Base-by-base conservation (phyloP, 352 stramenopile species). In the Phytophthora pseudosyringae region DNA sequence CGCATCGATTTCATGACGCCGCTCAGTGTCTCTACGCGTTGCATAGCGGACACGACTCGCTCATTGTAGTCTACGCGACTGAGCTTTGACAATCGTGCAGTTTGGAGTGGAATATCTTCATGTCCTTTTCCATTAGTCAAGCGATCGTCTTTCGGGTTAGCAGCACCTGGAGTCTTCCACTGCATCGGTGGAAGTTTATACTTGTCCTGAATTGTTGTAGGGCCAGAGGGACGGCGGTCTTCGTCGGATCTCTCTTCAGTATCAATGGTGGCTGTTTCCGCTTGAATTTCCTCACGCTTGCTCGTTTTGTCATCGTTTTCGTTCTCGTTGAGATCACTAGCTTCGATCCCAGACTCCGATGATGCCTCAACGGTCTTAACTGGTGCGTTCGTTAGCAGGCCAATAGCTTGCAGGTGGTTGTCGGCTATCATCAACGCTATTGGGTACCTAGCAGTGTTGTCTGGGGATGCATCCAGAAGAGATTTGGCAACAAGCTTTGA, bases 1-100 rank as follows among this genome's bases (percentile, higher is more conserved):
- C 76, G 78, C 35, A 91, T 78, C 28, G 44, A 67, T 41, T 83
- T 78, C 28, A 91, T 49, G 12, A 73, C 75, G 4, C 54, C 53
- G 39, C 66, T 64, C 32, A 91, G 38, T 0, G 39, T 64, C 26
- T 84, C 75, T 0, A 91, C 70, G 6, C 80, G 76, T 18, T 70
- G 51, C 13, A 68, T 68, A 25, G 75, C 59, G 5, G 47, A 44
- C 3, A 50, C 51, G 4, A 89, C 56, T 8, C 79, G 75, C 64
- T 86, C 39, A 12, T 80, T 70, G 13, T 85, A 79, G 26, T 77
- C 73, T 16, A 46, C 57, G 18, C 57, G 44, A 55, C 45, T 71
- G 41, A 81, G 13, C 11, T 78, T 84, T 21, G 53, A 60, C 21
- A 36, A 35, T 45, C 16, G 52, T 29, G 39, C 21, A 21, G 31